Base-by-base conservation (phyloP, 768 basidiomycete species). In the Leccinum broughii region DNA sequence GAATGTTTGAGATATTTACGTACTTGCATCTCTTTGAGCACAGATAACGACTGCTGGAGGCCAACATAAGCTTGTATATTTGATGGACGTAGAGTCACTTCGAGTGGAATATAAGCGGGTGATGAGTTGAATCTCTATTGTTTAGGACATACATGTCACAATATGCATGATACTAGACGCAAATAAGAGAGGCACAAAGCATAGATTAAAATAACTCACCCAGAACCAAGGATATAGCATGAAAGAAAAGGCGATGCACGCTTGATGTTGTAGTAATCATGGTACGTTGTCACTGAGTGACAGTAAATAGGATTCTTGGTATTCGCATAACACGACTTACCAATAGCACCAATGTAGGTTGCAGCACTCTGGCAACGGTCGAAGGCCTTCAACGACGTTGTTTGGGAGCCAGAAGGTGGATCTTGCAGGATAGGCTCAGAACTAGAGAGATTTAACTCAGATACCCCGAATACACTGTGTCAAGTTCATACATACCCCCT, bases 311-410 rank as follows among this genome's bases (percentile, higher is more conserved):
- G 26, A 32, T 37, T 8, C 9, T 30, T 54, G 20, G 2, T 35
- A 20, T 13, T 55, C 30, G 26, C 50, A 51, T 17, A 35, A 20
- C 14, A 24, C 15, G n/a, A 67, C 75, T 64, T 66, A 89, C 90
- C 81, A 64, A 87, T 81, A 3, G 85, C 77, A 61, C 85, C 86
- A 55, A 92, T 78, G 64, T 89, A 87, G 51, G 81, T 82, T 37
- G 91, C 90, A 44, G 91, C 90, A 54, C 82, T 78, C 70, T 90
- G 87, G 15, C 89, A 87, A 14, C 90, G 76, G 67, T 92, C 91
- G 62, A 92, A 88, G 1, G 90, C 85, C 68, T 88, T 87, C 57
- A 83, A 72, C 26, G 85, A 84, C 8, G 78, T 64, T 1, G 83
- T 80, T 44, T 79, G 77, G 4, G 71, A 69, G 20, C 71, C 71